Evolutionary conservation across 306 rosid genomes (phyloP).

Genomic region (Malus fusca): DNA sequence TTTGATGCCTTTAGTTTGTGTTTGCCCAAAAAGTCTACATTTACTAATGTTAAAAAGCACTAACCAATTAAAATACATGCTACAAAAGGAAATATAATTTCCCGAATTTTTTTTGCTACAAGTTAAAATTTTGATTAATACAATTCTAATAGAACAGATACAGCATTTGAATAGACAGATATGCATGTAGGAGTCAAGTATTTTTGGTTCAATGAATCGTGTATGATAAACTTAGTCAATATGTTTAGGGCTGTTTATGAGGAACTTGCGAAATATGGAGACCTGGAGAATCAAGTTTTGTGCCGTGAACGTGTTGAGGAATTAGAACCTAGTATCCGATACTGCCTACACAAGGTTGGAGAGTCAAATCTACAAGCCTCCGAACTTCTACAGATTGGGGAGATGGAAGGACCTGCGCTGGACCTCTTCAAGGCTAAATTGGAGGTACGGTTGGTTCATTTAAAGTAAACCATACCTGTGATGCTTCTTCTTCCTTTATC

Average conservation of each 20-base stretch:
- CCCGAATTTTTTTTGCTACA: neutral
- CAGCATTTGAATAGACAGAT: neutral
- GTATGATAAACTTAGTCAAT: neutral
- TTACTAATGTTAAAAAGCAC: neutral
- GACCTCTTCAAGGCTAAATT: constrained; percentile 91
- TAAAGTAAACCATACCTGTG: neutral
- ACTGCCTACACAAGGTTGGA: constrained; percentile 88
- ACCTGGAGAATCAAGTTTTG: constrained; percentile 84
- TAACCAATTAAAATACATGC: neutral
- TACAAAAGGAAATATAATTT: neutral
- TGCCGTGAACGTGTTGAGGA: constrained; percentile 98
- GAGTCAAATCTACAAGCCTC: constrained; percentile 90
- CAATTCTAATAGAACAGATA: neutral
- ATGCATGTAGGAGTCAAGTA: neutral
- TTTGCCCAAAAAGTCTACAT: neutral
- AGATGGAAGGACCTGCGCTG: constrained; percentile 98
- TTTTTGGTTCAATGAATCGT: neutral
- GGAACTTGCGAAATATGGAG: constrained; percentile 95
- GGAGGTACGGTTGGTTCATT: constrained; percentile 57
- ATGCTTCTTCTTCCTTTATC: neutral
- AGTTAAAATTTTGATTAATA: neutral
- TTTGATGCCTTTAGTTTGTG: neutral
- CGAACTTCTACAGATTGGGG: constrained; percentile 84
- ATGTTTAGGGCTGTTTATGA: constrained; percentile 78
- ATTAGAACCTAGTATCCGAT: constrained; percentile 90